Base-by-base conservation (phyloP, 495 filamentous ascomycete genomes). In the Clavariopsis aquatica region DNA sequence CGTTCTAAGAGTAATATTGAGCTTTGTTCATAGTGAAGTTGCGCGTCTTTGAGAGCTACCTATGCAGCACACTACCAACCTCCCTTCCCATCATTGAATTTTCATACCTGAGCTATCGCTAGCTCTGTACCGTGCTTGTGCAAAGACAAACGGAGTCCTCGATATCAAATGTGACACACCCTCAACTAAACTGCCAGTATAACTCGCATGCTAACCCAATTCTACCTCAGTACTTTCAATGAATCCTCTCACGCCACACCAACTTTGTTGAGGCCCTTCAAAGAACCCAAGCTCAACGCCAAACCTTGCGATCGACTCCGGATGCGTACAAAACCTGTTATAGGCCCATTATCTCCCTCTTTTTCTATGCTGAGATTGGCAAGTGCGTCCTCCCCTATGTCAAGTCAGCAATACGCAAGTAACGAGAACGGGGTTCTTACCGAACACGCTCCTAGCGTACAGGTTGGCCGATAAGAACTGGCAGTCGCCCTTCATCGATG, bases 301-400 rank as follows among this genome's bases (percentile, higher is more conserved):
- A 99, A 82, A 52, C 94, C 95, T 79, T 99, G 95, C 5, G 92
- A 96, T 70, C 95, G 89, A 81, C 92, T 96, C 77, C 95, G 87
- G 82, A 99, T 99, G 70, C 95, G 89, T 56, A 99, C 91, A 75
- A 99, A 99, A n/a, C 95, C 95, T 27, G 94, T 98, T 64, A 99
- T 89, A 6, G 92, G 92, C 27, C 95, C 94, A 72, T 96, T 88
- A 12, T 96, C 92, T 53, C 92, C 92, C 75, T 98, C 92, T 78
- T 96, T 94, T 74, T 99, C 95, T 70, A 99, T 96, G 72, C 92
- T 96, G 77, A 99, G 72, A 74, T 99, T 99, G 63, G 95, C 95
- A 63, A 99, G 79, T 47, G 95, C 95, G 80, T 99, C 95, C 91
- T 99, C 95, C 69, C 95, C 95, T 99, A 70, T 57, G 36, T 70